phyloP scores from a whole-genome alignment of 768 basidiomycete genomes.

The Mycena pura region DNA sequence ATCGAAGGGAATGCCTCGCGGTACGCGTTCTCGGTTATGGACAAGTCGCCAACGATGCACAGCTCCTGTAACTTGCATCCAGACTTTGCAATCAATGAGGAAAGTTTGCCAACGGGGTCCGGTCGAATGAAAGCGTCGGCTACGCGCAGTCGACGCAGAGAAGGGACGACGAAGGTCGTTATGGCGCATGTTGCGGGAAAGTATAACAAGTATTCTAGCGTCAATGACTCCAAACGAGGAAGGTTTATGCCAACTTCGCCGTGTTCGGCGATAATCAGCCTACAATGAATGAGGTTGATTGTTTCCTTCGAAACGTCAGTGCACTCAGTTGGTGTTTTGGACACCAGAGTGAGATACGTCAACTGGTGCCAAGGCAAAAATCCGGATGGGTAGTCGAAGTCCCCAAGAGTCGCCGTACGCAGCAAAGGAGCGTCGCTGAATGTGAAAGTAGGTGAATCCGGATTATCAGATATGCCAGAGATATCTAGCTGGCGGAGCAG shows the following conservation, averaged over 20 bases:
- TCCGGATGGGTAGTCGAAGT: neutral
- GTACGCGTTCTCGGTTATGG: too few species aligned
- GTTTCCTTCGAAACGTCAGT: neutral
- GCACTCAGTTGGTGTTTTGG: neutral
- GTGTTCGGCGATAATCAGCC: neutral
- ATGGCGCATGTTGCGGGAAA: neutral
- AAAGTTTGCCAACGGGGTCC: neutral
- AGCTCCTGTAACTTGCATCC: neutral
- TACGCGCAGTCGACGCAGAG: neutral
- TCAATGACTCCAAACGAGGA: neutral
- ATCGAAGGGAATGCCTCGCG: too few species aligned
- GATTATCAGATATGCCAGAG: neutral
- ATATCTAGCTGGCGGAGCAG: neutral
- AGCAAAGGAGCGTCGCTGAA: neutral
- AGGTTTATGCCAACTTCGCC: neutral
- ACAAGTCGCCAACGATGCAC: too few species aligned
- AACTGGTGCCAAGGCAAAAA: constrained; percentile 2
- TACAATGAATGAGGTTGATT: neutral
- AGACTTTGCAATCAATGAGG: neutral
- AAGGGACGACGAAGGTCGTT: neutral
- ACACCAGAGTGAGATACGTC: neutral
- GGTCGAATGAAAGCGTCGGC: neutral
- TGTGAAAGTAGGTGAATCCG: too few species aligned
- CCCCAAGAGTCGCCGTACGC: neutral
- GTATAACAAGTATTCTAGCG: too few species aligned